Base-by-base conservation (phyloP, 2,329 filamentous ascomycete species). In the Claviceps lovelessii region DNA sequence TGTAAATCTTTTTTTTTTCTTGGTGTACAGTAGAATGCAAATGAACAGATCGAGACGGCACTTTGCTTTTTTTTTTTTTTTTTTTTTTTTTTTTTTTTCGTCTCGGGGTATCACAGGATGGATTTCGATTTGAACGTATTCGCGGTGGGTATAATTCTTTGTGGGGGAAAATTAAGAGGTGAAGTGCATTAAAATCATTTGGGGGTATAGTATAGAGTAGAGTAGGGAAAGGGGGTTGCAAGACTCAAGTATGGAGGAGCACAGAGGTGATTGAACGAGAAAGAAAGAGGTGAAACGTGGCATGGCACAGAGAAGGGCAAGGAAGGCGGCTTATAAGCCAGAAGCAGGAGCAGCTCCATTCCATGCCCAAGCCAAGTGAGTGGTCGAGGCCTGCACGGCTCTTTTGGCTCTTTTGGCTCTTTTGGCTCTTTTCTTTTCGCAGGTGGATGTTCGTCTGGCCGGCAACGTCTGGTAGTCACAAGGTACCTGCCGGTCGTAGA, bases 31-130 rank as follows among this genome's bases (percentile, higher is more conserved):
- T 29, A 19, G 33, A 50, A 56, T 44, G 4, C 33, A 37, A 46
- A 28, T 28, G 41, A 35, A 29, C 47, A 53, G 19, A 41, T n/a
- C 15, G 37, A 55, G 46, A 53, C 46, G 41, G 33, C 39, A 19
- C 51, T 42, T 2, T 23, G 2, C 23, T 23, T 23, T 3, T 23
- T 23, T 23, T 23, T 23, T 23, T 23, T 23, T 23, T 45, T 52
- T 2, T 23, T 23, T 3, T 23, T 23, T 3, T 23, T 23, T 23
- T 23, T 23, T 23, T 23, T 23, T 23, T 45, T 52, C 39, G 46
- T 45, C 46, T 52, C 59, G 46, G 63, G 64, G 64, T 67, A 66
- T 67, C 64, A 66, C 64, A 63, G 59, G 56, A 56, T 55, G 51
- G 53, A 53, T 54, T 54, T 55, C 60, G 54, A 37, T 46, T 47